Percentiles rank a stretch among this genome's conserved stretches.
phyloP scores from a whole-genome alignment of 2,329 filamentous ascomycete species.

The Exutisphaerella laricina region DNA sequence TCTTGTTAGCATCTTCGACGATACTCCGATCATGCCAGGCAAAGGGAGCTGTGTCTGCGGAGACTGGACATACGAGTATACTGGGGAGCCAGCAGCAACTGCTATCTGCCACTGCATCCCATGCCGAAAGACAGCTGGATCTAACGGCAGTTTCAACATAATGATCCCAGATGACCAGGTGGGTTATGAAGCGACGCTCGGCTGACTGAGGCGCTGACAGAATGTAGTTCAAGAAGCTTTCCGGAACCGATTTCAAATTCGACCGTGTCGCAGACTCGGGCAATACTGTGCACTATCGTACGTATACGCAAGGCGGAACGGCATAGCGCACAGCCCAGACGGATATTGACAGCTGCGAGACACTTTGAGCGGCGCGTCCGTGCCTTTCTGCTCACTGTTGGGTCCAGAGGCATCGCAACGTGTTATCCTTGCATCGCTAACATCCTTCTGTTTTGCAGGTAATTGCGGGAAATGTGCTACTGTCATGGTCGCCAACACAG shows the following conservation, averaged over 20 bases:
- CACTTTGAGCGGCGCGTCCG: too few species aligned
- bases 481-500: constrained; percentile 26
- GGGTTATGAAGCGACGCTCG: not conserved
- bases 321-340: too few species aligned
- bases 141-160: constrained; percentile 29
- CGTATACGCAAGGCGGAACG: too few species aligned
- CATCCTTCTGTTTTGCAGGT: too few species aligned
- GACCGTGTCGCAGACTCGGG: constrained; percentile 29
- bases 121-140: constrained; percentile 31
- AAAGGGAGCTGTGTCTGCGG: constrained; percentile 31
- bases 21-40: too few species aligned
- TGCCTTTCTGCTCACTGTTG: too few species aligned
- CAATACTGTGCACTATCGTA: constrained; percentile 29
- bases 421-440: too few species aligned
- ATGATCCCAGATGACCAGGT: constrained; percentile 27
- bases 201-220: constrained; percentile 4
- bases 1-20: too few species aligned
- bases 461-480: constrained; percentile 29
- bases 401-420: too few species aligned
- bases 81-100: constrained; percentile 27
- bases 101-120: constrained; percentile 32
- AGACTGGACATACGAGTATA: constrained; percentile 33
- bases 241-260: constrained; percentile 24
- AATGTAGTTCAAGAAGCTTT: constrained; percentile 27
- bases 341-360: too few species aligned